Conservation (phyloP, 495 filamentous ascomycete species). For the Podospora tetraspora region DNA sequence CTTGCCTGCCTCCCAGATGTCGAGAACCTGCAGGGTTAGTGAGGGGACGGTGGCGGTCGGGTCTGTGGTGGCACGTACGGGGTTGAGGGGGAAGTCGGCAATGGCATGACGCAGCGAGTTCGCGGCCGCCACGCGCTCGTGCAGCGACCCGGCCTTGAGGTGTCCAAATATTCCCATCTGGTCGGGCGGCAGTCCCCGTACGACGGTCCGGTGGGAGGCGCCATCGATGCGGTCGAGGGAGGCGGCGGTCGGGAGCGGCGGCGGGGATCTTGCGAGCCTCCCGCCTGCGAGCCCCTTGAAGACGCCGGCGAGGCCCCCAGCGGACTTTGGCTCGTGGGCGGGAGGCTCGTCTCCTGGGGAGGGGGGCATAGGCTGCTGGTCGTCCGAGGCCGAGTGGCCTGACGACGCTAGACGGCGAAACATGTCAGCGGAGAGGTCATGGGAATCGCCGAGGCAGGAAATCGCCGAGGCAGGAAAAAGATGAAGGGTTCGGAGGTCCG, state of each 20-base stretch:
- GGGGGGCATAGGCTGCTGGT: constrained; percentile 49
- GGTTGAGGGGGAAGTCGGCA: constrained; percentile 52
- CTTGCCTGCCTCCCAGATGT: constrained; percentile 60
- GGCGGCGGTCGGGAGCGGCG: constrained; percentile 24
- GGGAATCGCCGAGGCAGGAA: not conserved
- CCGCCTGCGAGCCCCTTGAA: constrained; percentile 50
- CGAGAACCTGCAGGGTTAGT: constrained; percentile 30
- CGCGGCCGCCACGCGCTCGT: constrained; percentile 51
- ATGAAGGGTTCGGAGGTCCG: not conserved
- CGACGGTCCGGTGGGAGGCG: constrained; percentile 19
- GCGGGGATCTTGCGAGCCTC: constrained; percentile 41
- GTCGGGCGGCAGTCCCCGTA: constrained; percentile 34
- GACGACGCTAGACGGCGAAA: constrained; percentile 42
- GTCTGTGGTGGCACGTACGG: constrained; percentile 29
- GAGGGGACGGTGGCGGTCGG: not conserved
- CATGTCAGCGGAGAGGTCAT: constrained; percentile 35
- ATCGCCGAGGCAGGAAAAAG: not conserved
- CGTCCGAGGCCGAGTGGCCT: constrained; percentile 38
- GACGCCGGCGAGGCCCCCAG: constrained; percentile 50
- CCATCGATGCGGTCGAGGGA: constrained; percentile 31
- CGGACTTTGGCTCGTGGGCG: constrained; percentile 43
- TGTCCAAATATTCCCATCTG: constrained; percentile 41
- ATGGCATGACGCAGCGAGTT: constrained; percentile 50
- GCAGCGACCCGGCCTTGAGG: constrained; percentile 42
- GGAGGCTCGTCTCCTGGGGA: constrained; percentile 49